These are phyloP conservation scores for Xylariaceae sp. DNA, from an alignment of 2,329 filamentous ascomycete species.

Conservation along the genomic window DNA sequence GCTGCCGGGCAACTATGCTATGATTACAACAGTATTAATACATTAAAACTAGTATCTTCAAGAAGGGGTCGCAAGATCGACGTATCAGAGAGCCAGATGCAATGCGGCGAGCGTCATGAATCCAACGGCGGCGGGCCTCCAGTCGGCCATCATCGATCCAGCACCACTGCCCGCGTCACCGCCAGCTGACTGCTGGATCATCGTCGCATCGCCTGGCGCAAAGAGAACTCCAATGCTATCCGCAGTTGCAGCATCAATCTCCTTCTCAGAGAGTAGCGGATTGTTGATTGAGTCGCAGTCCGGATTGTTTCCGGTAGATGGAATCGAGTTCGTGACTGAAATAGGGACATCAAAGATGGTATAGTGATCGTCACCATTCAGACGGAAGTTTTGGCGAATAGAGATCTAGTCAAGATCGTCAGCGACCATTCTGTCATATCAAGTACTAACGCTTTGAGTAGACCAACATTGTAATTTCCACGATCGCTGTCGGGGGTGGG, in stretches of 20 bases:
- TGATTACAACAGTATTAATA: not conserved
- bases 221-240: slow-evolving; percentile 45
- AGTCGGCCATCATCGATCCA: slow-evolving; percentile 29
- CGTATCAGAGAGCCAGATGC: slow-evolving; percentile 21
- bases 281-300: slow-evolving; percentile 50
- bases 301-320: slow-evolving; percentile 37
- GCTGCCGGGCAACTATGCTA: not conserved
- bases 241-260: slow-evolving; percentile 40
- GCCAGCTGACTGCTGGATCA: slow-evolving; percentile 36
- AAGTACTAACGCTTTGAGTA: not conserved
- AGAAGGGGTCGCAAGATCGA: not conserved
- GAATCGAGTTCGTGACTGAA: slow-evolving; percentile 60
- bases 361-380: slow-evolving; percentile 60
- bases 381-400: slow-evolving; percentile 63
- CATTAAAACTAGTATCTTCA: not conserved
- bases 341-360: slow-evolving; percentile 68
- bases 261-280: slow-evolving; percentile 42
- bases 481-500: slow-evolving; percentile 45
- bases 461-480: slow-evolving; percentile 57
- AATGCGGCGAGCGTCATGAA: slow-evolving; percentile 32
- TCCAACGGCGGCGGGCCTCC: slow-evolving; percentile 32
- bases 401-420: slow-evolving; percentile 46
- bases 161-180: slow-evolving; percentile 35
- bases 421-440: not conserved
- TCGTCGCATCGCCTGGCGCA: slow-evolving; percentile 46